A percentile compares a stretch with the other conserved stretches of the same genome.
phyloP scores from a whole-genome alignment of 768 basidiomycete genomes.

The Tephrocybe sp. region DNA sequence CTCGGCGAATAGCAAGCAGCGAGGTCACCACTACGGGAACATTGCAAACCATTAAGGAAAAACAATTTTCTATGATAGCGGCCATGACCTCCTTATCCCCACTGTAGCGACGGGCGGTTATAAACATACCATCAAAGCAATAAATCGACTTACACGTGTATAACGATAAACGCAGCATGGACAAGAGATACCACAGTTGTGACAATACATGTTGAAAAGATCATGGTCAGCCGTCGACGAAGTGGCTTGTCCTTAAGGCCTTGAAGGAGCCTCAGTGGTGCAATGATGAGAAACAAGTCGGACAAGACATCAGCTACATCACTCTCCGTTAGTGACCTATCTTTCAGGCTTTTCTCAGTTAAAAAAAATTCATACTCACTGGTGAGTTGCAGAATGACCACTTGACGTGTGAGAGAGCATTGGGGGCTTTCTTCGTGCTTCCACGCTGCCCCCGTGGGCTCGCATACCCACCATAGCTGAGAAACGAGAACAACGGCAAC shows the following conservation, averaged over 20 bases:
- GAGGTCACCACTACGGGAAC: constrained; percentile 36
- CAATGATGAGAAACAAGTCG: constrained; percentile 40
- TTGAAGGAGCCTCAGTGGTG: constrained; percentile 44
- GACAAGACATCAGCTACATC: constrained; percentile 29
- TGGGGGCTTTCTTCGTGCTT: constrained; percentile 31
- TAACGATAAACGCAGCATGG: constrained; percentile 41
- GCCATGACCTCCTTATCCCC: constrained; percentile 30
- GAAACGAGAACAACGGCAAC: constrained; percentile 34
- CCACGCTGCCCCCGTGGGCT: constrained; percentile 33
- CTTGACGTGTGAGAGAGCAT: constrained; percentile 41
- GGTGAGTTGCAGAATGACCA: constrained; percentile 50
- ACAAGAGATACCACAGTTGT: constrained; percentile 48
- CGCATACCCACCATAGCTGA: constrained; percentile 45
- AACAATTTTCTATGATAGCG: constrained; percentile 39
- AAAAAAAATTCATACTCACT: constrained; percentile 32
- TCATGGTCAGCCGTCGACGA: constrained; percentile 40
- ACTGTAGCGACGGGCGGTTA: neutral
- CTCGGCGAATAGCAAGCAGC: constrained; percentile 17
- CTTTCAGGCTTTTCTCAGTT: too few relatives aligned
- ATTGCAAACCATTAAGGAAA: constrained; percentile 37
- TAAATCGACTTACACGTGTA: constrained; percentile 10
- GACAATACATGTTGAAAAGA: constrained; percentile 53
- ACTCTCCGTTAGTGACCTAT: too few relatives aligned
- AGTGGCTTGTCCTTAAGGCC: constrained; percentile 35
- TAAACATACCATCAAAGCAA: neutral